These are phyloP conservation scores for Globisporangium cederbergense DNA, from an alignment of 352 stramenopile genomes.

Conservation along the genomic window DNA sequence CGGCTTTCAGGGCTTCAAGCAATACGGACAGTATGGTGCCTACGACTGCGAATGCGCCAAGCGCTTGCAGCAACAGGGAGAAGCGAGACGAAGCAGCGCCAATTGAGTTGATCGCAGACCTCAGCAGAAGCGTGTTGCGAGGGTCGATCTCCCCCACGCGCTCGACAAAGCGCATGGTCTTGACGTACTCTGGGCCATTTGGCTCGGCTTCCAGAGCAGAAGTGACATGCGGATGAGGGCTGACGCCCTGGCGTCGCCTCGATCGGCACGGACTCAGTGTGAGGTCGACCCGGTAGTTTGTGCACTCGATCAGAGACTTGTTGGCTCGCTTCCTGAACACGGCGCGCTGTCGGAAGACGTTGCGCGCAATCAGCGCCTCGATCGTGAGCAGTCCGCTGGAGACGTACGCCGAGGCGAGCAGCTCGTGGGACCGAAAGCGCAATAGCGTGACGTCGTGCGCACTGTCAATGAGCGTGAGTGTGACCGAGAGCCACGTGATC, in stretches of 20 bases:
- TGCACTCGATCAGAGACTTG: too few relatives aligned
- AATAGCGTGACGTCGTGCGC: too few relatives aligned
- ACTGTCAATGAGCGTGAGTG: neutral
- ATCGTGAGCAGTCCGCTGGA: neutral
- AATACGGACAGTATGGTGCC: too few relatives aligned
- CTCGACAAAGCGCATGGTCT: neutral
- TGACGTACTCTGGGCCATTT: neutral
- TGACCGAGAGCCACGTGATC: neutral
- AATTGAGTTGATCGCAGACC: neutral
- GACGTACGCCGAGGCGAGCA: neutral
- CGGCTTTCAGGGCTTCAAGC: too few relatives aligned
- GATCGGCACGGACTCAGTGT: too few relatives aligned
- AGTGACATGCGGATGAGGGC: too few relatives aligned
- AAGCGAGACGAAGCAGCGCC: neutral
- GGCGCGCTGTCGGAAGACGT: neutral
- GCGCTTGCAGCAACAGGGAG: neutral
- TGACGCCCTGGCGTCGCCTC: too few relatives aligned
- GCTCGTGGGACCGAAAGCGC: too few relatives aligned
- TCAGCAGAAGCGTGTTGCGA: neutral
- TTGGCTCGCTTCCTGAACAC: too few relatives aligned
- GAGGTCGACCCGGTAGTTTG: too few relatives aligned
- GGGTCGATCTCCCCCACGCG: neutral
- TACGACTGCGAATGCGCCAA: too few relatives aligned
- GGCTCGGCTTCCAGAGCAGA: too few relatives aligned
- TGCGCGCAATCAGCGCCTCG: neutral